Conservation (phyloP, 129 eudicot genomes). For the Pulicaria dysenterica region DNA sequence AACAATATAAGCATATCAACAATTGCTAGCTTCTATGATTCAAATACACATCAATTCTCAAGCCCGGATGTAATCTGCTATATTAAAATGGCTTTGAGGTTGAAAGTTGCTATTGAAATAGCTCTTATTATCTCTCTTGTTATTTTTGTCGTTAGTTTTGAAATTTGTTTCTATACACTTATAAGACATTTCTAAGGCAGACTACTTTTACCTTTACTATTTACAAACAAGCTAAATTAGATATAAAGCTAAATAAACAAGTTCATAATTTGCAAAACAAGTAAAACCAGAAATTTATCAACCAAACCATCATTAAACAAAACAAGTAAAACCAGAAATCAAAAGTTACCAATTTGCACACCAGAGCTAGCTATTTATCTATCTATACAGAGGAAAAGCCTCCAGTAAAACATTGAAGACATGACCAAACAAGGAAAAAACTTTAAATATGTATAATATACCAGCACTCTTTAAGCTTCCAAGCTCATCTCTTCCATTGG, state of each 20-base stretch:
- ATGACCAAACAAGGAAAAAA: slow-evolving; percentile 42
- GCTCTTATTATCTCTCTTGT: no score
- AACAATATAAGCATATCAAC: no score
- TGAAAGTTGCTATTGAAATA: no score
- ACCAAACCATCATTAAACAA: slow-evolving; percentile 5
- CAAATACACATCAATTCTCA: no score
- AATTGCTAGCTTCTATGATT: no score
- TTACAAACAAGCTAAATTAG: no score
- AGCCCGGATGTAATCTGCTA: no score
- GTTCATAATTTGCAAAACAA: background rate
- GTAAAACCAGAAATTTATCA: background rate
- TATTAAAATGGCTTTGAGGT: no score
- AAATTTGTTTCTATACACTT: no score
- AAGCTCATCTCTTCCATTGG: slow-evolving; percentile 44
- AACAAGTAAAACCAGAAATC: slow-evolving; percentile 17
- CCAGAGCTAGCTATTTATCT: slow-evolving; percentile 37
- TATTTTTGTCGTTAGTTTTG: no score
- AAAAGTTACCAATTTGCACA: slow-evolving; percentile 39
- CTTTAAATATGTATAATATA: slow-evolving; percentile 16
- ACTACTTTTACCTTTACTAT: no score
- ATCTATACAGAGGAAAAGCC: slow-evolving; percentile 63
- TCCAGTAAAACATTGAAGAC: slow-evolving; percentile 54
- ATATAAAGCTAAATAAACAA: background rate
- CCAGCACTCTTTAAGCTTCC: slow-evolving; percentile 33
- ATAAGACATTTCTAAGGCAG: no score